Percentiles rank a stretch among this genome's conserved stretches.
phyloP scores from a whole-genome alignment of 805 yeast species.

The Cyberlindnera euphorbiae region DNA sequence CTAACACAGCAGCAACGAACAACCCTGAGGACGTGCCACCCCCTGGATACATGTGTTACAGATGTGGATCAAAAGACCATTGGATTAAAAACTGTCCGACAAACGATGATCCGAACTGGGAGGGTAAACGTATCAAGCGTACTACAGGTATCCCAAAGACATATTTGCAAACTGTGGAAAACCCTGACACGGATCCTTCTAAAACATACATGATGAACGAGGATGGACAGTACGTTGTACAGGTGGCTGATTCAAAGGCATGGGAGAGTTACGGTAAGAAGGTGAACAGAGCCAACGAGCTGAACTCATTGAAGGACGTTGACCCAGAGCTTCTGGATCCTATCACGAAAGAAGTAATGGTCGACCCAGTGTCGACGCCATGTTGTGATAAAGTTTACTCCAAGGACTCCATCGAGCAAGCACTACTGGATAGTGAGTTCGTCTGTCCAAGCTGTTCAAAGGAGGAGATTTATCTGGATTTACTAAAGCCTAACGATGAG shows the following conservation, averaged over 20 bases:
- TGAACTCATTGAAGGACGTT: constrained; percentile 28
- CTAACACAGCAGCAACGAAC: constrained; percentile 16
- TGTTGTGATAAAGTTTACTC: constrained; percentile 66
- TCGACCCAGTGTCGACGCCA: constrained; percentile 74
- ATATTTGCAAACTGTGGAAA: constrained; percentile 79
- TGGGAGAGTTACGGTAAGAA: constrained; percentile 86
- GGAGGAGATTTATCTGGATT: constrained; percentile 72
- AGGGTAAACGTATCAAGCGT: constrained; percentile 82
- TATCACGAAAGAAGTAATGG: constrained; percentile 54
- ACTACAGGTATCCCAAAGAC: constrained; percentile 98
- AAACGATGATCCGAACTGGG: constrained; percentile 87
- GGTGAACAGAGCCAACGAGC: constrained; percentile 21
- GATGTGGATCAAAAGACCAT: constrained; percentile 95
- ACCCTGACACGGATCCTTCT: constrained; percentile 62
- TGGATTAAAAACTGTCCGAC: constrained; percentile 97
- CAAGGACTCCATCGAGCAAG: constrained; percentile 56
- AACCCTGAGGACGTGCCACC: constrained; percentile 77
- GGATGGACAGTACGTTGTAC: constrained; percentile 92
- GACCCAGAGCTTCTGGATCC: constrained; percentile 72
- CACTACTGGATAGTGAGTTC: constrained; percentile 76
- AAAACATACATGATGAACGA: constrained; percentile 80
- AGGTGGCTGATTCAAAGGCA: constrained; percentile 88
- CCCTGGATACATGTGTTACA: constrained; percentile 91
- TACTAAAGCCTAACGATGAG: constrained; percentile 57
- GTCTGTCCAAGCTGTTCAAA: constrained; percentile 83